These are phyloP conservation scores for Aspergillus ochraceoroseus DNA, from an alignment of 2,329 filamentous ascomycete genomes.

Conservation along the genomic window DNA sequence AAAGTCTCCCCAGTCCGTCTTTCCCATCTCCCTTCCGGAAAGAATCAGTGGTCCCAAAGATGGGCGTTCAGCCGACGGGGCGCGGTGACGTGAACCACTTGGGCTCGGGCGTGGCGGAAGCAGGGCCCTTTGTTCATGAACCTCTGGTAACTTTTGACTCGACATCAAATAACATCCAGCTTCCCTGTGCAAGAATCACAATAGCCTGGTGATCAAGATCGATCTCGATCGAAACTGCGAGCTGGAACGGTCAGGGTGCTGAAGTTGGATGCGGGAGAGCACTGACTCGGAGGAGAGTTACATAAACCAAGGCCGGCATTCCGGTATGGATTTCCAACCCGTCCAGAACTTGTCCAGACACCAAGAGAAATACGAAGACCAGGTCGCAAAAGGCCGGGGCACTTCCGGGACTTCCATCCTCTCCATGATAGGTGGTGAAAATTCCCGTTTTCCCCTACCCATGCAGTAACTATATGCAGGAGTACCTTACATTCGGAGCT, in stretches of 20 bases:
- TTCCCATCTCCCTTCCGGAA: neutral
- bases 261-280: too few relatives aligned
- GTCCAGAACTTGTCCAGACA: neutral
- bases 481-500: slow-evolving; percentile 20
- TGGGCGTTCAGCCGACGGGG: neutral
- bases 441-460: slow-evolving; percentile 13
- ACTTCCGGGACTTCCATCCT: slow-evolving; percentile 7
- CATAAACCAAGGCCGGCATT: too few relatives aligned
- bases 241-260: too few relatives aligned
- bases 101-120: slow-evolving; percentile 6
- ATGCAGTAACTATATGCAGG: slow-evolving; percentile 17
- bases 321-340: neutral
- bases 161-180: slow-evolving; percentile 1
- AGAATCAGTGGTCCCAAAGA: too few relatives aligned
- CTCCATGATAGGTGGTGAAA: slow-evolving; percentile 17
- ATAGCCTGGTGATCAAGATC: too few relatives aligned
- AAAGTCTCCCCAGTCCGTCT: neutral
- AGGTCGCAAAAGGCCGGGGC: neutral
- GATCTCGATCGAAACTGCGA: too few relatives aligned
- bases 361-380: neutral
- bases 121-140: slow-evolving; percentile 11
- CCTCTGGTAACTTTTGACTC: slow-evolving; percentile 12
- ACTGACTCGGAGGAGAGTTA: too few relatives aligned
- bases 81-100: slow-evolving; percentile 22
- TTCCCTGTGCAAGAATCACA: too few relatives aligned